phyloP scores from a whole-genome alignment of 2,329 filamentous ascomycete species.

The Fusarium longipes region DNA sequence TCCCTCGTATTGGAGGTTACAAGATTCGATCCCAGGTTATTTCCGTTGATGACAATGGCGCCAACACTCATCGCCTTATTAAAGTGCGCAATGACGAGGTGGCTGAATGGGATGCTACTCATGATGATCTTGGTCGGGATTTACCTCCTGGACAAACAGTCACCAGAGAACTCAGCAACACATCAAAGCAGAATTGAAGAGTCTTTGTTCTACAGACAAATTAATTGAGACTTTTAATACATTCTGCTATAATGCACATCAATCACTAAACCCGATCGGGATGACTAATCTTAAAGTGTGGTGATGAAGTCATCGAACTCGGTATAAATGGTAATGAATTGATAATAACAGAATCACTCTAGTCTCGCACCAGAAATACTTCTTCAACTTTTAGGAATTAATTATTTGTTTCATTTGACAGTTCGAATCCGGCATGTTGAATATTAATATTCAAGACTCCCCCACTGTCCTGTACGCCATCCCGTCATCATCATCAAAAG shows the following conservation, averaged over 20 bases:
- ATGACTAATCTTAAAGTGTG: not conserved
- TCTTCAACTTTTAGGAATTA: fast-evolving
- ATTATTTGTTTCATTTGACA: not conserved
- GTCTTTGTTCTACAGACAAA: fast-evolving
- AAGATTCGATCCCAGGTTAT: constrained; percentile 66
- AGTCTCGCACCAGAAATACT: not conserved
- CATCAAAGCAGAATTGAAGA: not conserved
- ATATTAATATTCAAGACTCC: not conserved
- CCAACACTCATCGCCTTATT: constrained; percentile 60
- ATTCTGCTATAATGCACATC: not conserved
- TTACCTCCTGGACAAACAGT: not conserved
- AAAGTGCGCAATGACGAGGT: constrained; percentile 64
- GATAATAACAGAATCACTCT: not conserved
- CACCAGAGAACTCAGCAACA: not conserved
- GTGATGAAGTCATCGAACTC: not conserved
- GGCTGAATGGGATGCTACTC: constrained; percentile 66
- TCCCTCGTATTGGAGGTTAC: constrained; percentile 66
- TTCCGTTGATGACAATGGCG: constrained; percentile 53
- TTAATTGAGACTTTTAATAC: not conserved
- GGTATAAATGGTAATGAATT: not conserved
- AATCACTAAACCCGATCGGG: not conserved
- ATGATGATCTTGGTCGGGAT: constrained; percentile 60
- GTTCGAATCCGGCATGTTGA: not conserved
- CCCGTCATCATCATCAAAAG: not conserved
- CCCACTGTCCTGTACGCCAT: not conserved